Percentiles rank a stretch among this genome's conserved stretches.
Evolutionary conservation across 495 filamentous ascomycete species (phyloP).

Genomic region (Evansstolkia leycettana): DNA sequence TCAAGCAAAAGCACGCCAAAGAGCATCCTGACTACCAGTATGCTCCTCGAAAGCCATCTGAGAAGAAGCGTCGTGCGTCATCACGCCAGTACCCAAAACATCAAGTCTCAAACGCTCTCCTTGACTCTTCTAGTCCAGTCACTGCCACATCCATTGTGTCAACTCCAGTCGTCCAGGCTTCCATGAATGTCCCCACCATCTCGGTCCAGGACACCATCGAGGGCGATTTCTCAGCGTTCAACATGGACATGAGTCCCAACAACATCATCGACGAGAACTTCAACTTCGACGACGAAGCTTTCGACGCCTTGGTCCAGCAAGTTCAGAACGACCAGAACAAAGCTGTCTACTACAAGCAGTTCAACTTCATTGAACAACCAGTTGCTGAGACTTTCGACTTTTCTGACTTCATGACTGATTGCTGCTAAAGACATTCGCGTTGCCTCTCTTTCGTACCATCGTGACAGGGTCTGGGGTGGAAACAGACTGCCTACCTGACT

Average conservation of each 20-base stretch:
- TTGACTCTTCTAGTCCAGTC: background rate
- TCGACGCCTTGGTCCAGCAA: conserved; percentile 9
- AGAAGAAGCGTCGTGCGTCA: conserved; percentile 29
- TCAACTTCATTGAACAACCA: background rate
- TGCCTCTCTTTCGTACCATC: too few species aligned
- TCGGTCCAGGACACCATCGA: background rate
- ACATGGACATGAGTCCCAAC: conserved; percentile 1
- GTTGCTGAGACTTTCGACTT: conserved; percentile 9
- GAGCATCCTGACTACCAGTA: conserved; percentile 37
- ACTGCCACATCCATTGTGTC: background rate
- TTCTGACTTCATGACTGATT: conserved; percentile 8
- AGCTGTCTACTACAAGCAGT: conserved; percentile 1
- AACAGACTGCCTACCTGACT: too few species aligned
- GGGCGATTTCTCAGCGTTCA: background rate
- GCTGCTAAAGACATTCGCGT: conserved; percentile 5
- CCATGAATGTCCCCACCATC: background rate
- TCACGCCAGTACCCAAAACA: background rate
- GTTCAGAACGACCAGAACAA: conserved; percentile 4
- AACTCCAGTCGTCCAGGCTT: background rate
- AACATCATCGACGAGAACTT: too few species aligned
- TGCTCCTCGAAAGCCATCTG: conserved; percentile 33
- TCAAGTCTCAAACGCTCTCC: background rate
- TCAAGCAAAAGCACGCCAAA: conserved; percentile 27
- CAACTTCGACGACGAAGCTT: background rate
- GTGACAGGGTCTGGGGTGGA: too few species aligned